Base-by-base conservation (phyloP, 306 rosid species). In the Ceratonia siliqua region DNA sequence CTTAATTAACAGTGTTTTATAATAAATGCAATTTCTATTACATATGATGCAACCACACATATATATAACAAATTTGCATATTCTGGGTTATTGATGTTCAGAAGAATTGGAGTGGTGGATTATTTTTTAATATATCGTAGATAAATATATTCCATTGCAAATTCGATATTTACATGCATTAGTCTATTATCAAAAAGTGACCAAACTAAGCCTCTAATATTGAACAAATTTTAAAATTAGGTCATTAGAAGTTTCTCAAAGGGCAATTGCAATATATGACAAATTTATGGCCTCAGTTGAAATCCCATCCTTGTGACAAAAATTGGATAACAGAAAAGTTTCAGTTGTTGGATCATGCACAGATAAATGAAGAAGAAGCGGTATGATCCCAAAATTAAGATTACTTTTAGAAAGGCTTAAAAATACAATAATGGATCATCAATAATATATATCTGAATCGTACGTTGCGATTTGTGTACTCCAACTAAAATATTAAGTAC, bases 371-470 rank as follows among this genome's bases (percentile, higher is more conserved):
- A 20, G 68, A 20, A 62, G 53, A 62, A 8, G 33, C 20, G 4
- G 61, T 24, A 6, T 3, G 46, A 49, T 59, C 70, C 43, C 8
- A 36, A 33, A n/a, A 22, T 2, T n/a, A 2, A 53, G 17, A 33
- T 76, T 43, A 13, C 41, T 2, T 1, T 41, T 14, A 55, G 61
- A 68, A 13, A 18, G 28, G 15, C 39, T 73, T 20, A 1, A 73
- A 27, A 59, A 32, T 7, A 17, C 42, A 65, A 42, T 18, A 33
- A 41, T 33, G 46, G 28, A 24, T 52, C 32, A 72, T 48, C 78
- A 65, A 66, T 25, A 65, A 66, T 11, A 12, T 35, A n/a, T n/a
- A 58, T 46, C 15, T 4, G 71, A 70, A 33, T 70, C 18, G 33
- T 57, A 57, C 46, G 39, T 49, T 9, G 6, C 22, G 5, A 41